These are phyloP conservation scores for Penicillium canescens DNA, from an alignment of 495 filamentous ascomycete genomes.

Conservation along the genomic window DNA sequence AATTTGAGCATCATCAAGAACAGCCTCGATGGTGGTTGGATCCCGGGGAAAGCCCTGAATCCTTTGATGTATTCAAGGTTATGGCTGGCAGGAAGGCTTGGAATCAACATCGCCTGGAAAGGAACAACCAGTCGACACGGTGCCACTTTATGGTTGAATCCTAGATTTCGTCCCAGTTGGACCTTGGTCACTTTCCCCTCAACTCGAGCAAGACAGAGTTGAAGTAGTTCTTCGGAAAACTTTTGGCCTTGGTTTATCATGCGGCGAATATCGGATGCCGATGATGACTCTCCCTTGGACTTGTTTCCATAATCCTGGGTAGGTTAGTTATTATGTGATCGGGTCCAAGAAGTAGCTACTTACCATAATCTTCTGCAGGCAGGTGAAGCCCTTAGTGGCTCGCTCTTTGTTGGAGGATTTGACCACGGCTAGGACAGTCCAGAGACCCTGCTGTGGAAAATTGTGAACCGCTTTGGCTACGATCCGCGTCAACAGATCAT, in stretches of 20 bases:
- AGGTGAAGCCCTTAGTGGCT: slow-evolving; percentile 46
- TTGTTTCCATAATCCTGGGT: slow-evolving; percentile 46
- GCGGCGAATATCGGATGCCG: slow-evolving; percentile 56
- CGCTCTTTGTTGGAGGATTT: slow-evolving; percentile 55
- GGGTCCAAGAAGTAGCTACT: neutral
- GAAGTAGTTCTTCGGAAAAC: slow-evolving; percentile 79
- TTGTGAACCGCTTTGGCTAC: slow-evolving; percentile 76
- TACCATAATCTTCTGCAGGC: slow-evolving; percentile 50
- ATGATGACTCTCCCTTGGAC: slow-evolving; percentile 38
- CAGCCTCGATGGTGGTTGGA: slow-evolving; percentile 61
- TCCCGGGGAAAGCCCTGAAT: slow-evolving; percentile 78
- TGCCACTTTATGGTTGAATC: slow-evolving; percentile 80
- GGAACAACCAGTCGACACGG: slow-evolving; percentile 87
- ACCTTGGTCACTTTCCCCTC: slow-evolving; percentile 69
- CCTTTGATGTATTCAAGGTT: slow-evolving; percentile 64
- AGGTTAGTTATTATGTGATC: slow-evolving; percentile 12
- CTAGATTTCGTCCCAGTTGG: slow-evolving; percentile 70
- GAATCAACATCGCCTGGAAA: slow-evolving; percentile 78
- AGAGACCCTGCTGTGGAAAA: slow-evolving; percentile 90
- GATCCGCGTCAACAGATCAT: slow-evolving; percentile 69
- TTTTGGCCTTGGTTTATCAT: slow-evolving; percentile 78
- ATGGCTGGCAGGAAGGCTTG: slow-evolving; percentile 74
- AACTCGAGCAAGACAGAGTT: slow-evolving; percentile 72
- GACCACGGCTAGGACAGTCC: slow-evolving; percentile 84
- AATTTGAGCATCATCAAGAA: slow-evolving; percentile 85